Percentiles rank a stretch among this genome's conserved stretches.
Evolutionary conservation across 441 rosid species (phyloP).

Genomic region (Gossypium davidsonii): DNA sequence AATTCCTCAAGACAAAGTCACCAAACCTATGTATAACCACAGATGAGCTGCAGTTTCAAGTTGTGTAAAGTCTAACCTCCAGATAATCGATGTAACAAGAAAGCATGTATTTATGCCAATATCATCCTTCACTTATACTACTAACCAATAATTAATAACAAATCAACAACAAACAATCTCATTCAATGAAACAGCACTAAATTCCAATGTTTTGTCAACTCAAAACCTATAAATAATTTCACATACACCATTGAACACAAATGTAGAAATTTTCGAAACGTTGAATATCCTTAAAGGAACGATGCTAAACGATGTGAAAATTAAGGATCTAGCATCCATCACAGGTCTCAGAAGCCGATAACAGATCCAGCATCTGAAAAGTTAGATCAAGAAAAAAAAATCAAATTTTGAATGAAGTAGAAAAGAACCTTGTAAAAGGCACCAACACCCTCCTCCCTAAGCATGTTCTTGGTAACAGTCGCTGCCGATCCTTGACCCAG

Average conservation of each 20-base stretch:
- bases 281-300: not conserved
- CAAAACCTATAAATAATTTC: not conserved
- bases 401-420: not conserved
- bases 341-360: not conserved
- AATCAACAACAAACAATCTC: not conserved
- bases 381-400: slow-evolving; percentile 3
- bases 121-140: not conserved
- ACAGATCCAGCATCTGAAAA: not conserved
- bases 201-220: slow-evolving; percentile 1
- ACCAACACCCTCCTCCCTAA: slow-evolving; percentile 77
- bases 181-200: not conserved
- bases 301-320: not conserved
- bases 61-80: not conserved
- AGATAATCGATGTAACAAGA: no score
- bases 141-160: not conserved
- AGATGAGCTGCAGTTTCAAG: not conserved
- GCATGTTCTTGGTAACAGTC: slow-evolving; percentile 70
- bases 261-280: not conserved
- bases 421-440: slow-evolving; percentile 79
- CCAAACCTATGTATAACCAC: not conserved
- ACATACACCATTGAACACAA: not conserved
- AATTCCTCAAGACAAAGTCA: not conserved
- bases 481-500: slow-evolving; percentile 94
- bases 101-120: not conserved
- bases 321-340: not conserved